These are phyloP conservation scores for thale cress (Arabidopsis thaliana) DNA, from an alignment of 345 rosid species.

Conservation along the genomic window TAIR10.1 NC_003076.8:2219501-2220000, in stretches of 20 bases:
- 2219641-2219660: no score
- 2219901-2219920: not conserved
- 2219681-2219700: no score
- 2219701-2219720: not conserved
- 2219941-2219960: not conserved
- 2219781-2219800: not conserved
- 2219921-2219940: not conserved
- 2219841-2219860: not conserved
- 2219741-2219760: not conserved
- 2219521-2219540: not conserved
- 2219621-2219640: no score
- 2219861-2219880: no score
- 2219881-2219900: constrained; percentile 1
- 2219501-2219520: not conserved
- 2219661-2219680: no score
- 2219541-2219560: not conserved
- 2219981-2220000: not conserved
- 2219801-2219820: not conserved
- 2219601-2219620: no score
- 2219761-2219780: not conserved
- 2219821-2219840: not conserved
- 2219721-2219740: not conserved
- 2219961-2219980: not conserved
- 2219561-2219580: not conserved
- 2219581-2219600: no score